Conservation (phyloP, 208 protist genomes). For the Eutreptiella sp. region DNA sequence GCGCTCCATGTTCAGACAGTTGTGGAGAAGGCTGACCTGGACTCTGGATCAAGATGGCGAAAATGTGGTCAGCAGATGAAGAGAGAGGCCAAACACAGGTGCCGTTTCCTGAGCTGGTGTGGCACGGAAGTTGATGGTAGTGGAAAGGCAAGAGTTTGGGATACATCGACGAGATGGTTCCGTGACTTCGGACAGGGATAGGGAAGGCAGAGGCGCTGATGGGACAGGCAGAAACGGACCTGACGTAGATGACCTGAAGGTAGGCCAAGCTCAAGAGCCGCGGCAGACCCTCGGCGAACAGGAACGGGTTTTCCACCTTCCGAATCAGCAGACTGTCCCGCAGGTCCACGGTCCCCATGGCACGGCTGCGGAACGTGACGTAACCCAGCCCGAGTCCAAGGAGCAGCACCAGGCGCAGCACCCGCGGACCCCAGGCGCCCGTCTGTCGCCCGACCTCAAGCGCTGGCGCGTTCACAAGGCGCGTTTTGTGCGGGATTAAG, state of each 20-base stretch:
- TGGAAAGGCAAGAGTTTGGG: too few species aligned
- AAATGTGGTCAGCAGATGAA: too few species aligned
- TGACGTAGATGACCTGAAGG: conserved; percentile 66
- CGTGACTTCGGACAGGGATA: too few species aligned
- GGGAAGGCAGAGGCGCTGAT: too few species aligned
- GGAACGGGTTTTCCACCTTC: conserved; percentile 69
- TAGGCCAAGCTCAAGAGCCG: conserved; percentile 43
- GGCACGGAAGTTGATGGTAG: too few species aligned
- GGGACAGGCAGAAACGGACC: too few species aligned
- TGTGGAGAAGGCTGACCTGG: too few species aligned
- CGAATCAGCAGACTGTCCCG: conserved; percentile 45
- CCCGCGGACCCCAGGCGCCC: neutral
- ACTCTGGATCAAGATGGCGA: too few species aligned
- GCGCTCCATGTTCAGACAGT: too few species aligned
- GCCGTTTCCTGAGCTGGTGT: too few species aligned
- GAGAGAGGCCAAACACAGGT: too few species aligned
- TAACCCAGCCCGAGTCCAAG: conserved; percentile 42
- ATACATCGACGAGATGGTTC: too few species aligned
- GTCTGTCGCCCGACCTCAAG: neutral
- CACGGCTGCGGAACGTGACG: conserved; percentile 41
- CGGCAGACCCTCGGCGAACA: conserved; percentile 42
- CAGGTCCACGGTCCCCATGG: conserved; percentile 47
- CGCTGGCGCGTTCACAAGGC: neutral
- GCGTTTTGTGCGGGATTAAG: neutral
- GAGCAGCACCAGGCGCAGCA: conserved; percentile 12